Percentiles rank a stretch among this genome's conserved stretches.
Evolutionary conservation across 768 basidiomycete genomes (phyloP).

Genomic region (Tylopilus intermedius): DNA sequence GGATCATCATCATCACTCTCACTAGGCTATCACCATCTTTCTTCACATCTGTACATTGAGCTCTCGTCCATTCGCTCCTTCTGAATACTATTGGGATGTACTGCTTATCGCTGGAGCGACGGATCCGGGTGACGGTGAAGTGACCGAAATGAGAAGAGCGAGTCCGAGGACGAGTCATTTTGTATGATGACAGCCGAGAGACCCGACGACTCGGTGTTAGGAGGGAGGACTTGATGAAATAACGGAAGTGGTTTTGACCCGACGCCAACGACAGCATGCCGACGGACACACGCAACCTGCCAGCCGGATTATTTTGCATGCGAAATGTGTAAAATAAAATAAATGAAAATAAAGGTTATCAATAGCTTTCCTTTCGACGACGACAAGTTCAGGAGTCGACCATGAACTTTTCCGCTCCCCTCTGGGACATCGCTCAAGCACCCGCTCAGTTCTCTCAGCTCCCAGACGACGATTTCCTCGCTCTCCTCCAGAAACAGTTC

Average conservation of each 20-base stretch:
- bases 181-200: too few species aligned
- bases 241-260: background rate
- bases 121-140: background rate
- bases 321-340: background rate
- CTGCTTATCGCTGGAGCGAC: background rate
- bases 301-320: background rate
- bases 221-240: background rate
- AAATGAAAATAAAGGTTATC: constrained; percentile 1
- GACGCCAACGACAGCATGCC: background rate
- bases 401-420: constrained; percentile 38
- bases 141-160: background rate
- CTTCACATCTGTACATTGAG: background rate
- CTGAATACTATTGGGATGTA: constrained; percentile 6
- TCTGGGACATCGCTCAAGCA: constrained; percentile 66
- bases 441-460: constrained; percentile 54
- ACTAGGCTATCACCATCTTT: constrained; percentile 3
- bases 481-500: constrained; percentile 75
- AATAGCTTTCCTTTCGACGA: background rate
- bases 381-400: constrained; percentile 9
- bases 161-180: background rate
- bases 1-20: constrained; percentile 5
- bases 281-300: background rate
- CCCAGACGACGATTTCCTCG: constrained; percentile 72
- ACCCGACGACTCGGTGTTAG: background rate
- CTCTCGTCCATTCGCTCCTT: background rate